Conservation (phyloP, 2,329 filamentous ascomycete genomes). For the Hypoxylon sp. region DNA sequence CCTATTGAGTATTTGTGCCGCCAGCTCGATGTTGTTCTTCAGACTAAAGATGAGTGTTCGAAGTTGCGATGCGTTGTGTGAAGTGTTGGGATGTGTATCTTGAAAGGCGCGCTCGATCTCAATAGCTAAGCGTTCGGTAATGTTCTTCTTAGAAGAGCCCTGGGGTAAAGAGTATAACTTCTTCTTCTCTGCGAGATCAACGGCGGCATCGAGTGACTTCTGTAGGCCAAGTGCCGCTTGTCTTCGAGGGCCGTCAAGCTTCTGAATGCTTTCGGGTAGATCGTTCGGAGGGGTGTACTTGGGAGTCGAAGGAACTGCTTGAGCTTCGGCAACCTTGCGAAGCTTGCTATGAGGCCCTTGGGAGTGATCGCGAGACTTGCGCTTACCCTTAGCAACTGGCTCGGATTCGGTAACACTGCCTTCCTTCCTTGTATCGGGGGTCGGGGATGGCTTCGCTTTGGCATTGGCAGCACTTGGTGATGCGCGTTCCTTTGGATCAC, state of each 20-base stretch:
- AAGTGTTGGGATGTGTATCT: conserved; percentile 67
- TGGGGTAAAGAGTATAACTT: conserved; percentile 74
- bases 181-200: conserved; percentile 77
- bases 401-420: conserved; percentile 58
- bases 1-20: conserved; percentile 80
- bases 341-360: conserved; percentile 65
- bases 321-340: conserved; percentile 70
- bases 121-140: conserved; percentile 80
- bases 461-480: conserved; percentile 60
- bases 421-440: conserved; percentile 63
- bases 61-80: conserved; percentile 74
- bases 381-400: conserved; percentile 64
- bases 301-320: conserved; percentile 56
- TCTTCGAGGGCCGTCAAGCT: conserved; percentile 75
- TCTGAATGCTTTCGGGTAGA: conserved; percentile 65
- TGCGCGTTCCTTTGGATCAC: conserved; percentile 71
- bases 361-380: conserved; percentile 71
- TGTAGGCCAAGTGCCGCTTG: conserved; percentile 78
- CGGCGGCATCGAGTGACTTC: conserved; percentile 76
- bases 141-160: conserved; percentile 73
- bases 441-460: conserved; percentile 58
- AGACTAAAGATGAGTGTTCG: conserved; percentile 87
- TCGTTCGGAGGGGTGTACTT: conserved; percentile 68
- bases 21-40: conserved; percentile 87
- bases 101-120: conserved; percentile 82